Percentiles rank a stretch among this genome's conserved stretches.
Evolutionary conservation across 106 monocot species (phyloP).

Genomic region (Hemerocallis citrina): DNA sequence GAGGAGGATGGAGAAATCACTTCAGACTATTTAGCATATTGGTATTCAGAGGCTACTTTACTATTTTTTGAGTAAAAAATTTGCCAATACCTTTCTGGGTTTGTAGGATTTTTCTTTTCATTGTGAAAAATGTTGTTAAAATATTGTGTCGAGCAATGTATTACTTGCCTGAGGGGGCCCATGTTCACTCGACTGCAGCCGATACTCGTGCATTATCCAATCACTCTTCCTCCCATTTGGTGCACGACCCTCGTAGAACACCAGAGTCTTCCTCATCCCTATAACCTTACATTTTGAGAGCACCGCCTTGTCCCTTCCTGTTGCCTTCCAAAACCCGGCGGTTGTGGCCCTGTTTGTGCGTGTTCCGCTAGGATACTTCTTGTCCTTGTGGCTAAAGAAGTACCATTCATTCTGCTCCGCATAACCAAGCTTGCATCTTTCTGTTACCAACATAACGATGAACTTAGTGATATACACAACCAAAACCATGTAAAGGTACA

Average conservation of each 20-base stretch:
- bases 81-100: no score
- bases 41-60: no score
- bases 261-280: conserved; percentile 90
- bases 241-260: conserved; percentile 81
- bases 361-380: conserved; percentile 80
- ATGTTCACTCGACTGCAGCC: conserved; percentile 54
- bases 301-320: conserved; percentile 81
- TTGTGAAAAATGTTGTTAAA: no score
- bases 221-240: conserved; percentile 77
- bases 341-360: conserved; percentile 75
- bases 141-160: neutral
- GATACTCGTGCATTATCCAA: conserved; percentile 93
- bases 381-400: conserved; percentile 90
- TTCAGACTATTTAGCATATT: no score
- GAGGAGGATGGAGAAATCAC: no score
- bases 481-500: no score
- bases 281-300: conserved; percentile 56
- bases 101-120: no score
- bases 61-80: no score
- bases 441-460: no score
- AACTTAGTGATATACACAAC: no score
- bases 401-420: conserved; percentile 86
- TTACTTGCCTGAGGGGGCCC: conserved; percentile 52
- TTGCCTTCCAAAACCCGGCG: conserved; percentile 92
- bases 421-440: conserved; percentile 59